Conservation (phyloP, 176 grass and related monocot species). For the Rhipidocladum racemiflorum region DNA sequence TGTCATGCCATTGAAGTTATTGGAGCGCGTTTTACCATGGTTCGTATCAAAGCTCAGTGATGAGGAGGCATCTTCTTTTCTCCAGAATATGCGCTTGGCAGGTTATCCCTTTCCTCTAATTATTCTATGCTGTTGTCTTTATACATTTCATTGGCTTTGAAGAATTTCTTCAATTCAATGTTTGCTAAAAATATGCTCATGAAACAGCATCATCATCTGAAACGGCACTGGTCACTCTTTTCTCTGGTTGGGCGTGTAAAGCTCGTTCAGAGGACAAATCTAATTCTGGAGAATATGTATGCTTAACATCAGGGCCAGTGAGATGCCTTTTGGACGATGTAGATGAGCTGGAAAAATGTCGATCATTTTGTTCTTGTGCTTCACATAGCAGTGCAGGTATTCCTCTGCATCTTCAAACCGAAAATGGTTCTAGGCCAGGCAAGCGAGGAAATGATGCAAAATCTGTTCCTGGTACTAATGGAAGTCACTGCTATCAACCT, state of each 20-base stretch:
- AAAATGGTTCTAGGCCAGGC: constrained; percentile 48
- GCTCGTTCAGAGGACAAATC: constrained; percentile 52
- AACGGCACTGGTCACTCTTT: constrained; percentile 77
- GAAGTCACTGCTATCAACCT: constrained; percentile 38
- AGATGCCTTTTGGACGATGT: constrained; percentile 41
- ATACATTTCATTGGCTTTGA: constrained; percentile 10
- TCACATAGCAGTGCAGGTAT: constrained; percentile 33
- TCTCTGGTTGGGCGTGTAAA: constrained; percentile 98
- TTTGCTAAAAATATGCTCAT: constrained; percentile 40
- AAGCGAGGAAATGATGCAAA: constrained; percentile 54
- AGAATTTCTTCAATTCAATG: constrained; percentile 21
- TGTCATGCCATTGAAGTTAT: constrained; percentile 93
- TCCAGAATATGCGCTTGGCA: constrained; percentile 80
- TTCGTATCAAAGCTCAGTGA: constrained; percentile 73
- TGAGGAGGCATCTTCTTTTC: constrained; percentile 78
- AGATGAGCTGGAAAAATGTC: constrained; percentile 53
- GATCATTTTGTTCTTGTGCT: constrained; percentile 61
- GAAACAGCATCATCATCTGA: constrained; percentile 77
- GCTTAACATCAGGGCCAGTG: constrained; percentile 46
- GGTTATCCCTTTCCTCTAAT: constrained; percentile 46
- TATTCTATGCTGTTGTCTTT: constrained; percentile 3
- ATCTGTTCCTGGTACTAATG: constrained; percentile 41
- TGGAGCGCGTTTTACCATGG: constrained; percentile 96
- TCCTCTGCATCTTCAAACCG: constrained; percentile 28
- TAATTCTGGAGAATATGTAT: constrained; percentile 74